These are phyloP conservation scores for Saccharomyces hybrid DNA, from an alignment of 1,139 yeast genomes.

Conservation along the genomic window DNA sequence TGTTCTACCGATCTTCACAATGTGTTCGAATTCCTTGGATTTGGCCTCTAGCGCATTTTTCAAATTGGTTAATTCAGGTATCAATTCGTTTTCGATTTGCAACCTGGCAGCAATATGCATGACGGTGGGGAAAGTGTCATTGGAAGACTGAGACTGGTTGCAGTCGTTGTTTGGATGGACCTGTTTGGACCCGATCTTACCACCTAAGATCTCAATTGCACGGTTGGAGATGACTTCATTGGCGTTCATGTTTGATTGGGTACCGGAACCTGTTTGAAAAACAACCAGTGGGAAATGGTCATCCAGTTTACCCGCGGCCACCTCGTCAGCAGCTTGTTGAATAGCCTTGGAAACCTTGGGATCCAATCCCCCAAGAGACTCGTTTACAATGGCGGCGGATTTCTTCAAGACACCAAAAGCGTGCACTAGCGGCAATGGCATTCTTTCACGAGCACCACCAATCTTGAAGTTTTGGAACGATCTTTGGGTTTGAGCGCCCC, in stretches of 20 bases:
- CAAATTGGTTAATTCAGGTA: constrained; percentile 73
- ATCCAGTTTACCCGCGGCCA: constrained; percentile 78
- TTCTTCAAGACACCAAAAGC: constrained; percentile 93
- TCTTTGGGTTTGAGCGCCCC: constrained; percentile 98
- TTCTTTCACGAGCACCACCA: constrained; percentile 83
- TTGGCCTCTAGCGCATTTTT: constrained; percentile 71
- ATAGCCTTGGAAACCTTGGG: constrained; percentile 78
- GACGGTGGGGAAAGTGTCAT: constrained; percentile 97
- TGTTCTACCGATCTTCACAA: constrained; percentile 97
- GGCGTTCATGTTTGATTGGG: constrained; percentile 98
- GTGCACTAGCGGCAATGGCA: constrained; percentile 84
- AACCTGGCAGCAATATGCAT: constrained; percentile 98
- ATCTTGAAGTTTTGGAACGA: constrained; percentile 88
- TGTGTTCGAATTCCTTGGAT: constrained; percentile 72
- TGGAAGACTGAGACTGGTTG: constrained; percentile 95
- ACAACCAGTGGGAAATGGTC: constrained; percentile 97
- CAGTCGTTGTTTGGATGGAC: constrained; percentile 98
- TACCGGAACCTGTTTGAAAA: constrained; percentile 97
- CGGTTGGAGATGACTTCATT: constrained; percentile 97
- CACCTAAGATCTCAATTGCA: constrained; percentile 93
- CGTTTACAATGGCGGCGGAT: constrained; percentile 90
- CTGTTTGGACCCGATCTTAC: constrained; percentile 77
- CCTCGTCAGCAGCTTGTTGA: constrained; percentile 92
- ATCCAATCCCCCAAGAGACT: constrained; percentile 71
- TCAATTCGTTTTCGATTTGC: constrained; percentile 64